A percentile compares a stretch with the other conserved stretches of the same genome.
These are phyloP conservation scores for Isabelozyma pseudorhagii DNA, from an alignment of 805 yeast species.

Conservation along the genomic window DNA sequence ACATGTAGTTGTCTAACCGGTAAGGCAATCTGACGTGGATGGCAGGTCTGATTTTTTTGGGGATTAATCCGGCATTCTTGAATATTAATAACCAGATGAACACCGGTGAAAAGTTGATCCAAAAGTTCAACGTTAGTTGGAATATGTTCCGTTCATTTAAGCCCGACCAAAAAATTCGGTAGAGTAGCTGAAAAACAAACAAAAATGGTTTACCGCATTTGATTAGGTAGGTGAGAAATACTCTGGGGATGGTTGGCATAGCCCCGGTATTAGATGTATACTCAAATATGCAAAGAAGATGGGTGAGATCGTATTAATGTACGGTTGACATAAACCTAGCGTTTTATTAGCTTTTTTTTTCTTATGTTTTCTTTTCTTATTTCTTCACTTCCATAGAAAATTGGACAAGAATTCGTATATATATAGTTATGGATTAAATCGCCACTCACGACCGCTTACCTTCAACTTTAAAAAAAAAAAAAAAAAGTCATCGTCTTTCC, in stretches of 20 bases:
- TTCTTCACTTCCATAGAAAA: too few species aligned
- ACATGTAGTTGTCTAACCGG: conserved; percentile 38
- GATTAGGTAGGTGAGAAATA: background rate
- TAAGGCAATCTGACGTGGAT: conserved; percentile 51
- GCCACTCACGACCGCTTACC: background rate
- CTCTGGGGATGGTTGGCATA: background rate
- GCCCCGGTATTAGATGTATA: background rate
- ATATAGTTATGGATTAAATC: background rate
- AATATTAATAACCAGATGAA: conserved; percentile 54
- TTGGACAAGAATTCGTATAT: too few species aligned
- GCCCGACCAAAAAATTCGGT: conserved; percentile 18
- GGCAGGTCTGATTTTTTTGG: conserved; percentile 50
- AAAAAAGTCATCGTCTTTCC: background rate
- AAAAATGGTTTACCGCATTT: conserved; percentile 5
- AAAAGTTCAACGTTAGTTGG: conserved; percentile 41
- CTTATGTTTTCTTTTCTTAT: too few species aligned
- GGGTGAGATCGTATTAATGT: background rate
- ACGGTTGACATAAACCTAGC: background rate
- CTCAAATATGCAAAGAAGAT: background rate
- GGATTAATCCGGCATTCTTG: conserved; percentile 59
- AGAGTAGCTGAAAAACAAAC: conserved; percentile 6
- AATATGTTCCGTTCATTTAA: conserved; percentile 38
- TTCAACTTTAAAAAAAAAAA: background rate
- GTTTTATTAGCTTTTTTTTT: background rate
- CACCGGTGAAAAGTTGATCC: conserved; percentile 50